Evolutionary conservation across 345 rosid species (phyloP).

Genomic region (Salix brachista): DNA sequence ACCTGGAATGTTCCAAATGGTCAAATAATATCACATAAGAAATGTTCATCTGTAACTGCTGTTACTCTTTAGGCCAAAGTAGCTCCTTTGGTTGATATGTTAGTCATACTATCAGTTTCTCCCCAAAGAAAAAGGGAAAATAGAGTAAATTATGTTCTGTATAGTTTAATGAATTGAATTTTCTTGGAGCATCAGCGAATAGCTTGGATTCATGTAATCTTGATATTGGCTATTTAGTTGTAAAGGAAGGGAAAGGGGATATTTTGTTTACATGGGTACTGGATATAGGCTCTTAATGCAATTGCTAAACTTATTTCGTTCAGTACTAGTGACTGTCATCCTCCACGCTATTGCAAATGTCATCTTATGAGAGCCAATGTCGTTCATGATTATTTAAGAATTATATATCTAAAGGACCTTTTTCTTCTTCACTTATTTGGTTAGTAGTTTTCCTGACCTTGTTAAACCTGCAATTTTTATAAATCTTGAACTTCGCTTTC

Average conservation of each 20-base stretch:
- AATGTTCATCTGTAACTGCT: not conserved
- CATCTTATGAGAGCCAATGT: not conserved
- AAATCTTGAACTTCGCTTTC: constrained; percentile 18
- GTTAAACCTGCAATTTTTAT: not conserved
- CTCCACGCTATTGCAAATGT: not conserved
- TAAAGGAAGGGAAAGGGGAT: not conserved
- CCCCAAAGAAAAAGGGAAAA: not conserved
- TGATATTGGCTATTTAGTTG: not conserved
- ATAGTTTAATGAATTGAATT: not conserved
- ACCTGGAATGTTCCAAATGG: not conserved
- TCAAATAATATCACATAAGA: not conserved
- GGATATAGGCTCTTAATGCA: not conserved
- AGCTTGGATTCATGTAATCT: not conserved
- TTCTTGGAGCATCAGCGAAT: not conserved
- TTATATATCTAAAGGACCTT: not conserved
- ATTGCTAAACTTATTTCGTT: not conserved
- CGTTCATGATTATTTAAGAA: not conserved
- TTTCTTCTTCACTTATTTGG: not conserved
- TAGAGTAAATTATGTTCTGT: not conserved
- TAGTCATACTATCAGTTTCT: not conserved
- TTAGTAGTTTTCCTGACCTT: not conserved
- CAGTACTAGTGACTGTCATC: not conserved
- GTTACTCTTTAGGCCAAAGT: not conserved
- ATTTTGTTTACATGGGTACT: not conserved
- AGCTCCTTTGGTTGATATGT: not conserved